These are phyloP conservation scores for Bacidia rubella DNA, from an alignment of 495 filamentous ascomycete genomes.

Conservation along the genomic window DNA sequence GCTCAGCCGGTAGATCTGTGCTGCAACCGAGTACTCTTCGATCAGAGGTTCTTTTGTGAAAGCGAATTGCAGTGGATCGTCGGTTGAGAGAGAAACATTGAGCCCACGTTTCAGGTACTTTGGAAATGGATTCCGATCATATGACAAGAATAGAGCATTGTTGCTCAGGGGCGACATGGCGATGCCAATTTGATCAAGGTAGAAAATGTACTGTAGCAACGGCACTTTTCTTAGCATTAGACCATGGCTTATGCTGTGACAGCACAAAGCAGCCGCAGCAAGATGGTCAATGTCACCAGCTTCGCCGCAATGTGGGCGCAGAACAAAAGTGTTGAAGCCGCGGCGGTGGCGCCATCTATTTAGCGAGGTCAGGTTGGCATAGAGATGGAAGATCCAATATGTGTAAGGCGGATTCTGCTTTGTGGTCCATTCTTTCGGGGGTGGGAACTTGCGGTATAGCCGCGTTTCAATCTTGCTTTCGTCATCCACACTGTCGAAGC, in stretches of 20 bases:
- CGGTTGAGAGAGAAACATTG: constrained; percentile 91
- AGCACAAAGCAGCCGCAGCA: constrained; percentile 81
- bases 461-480: constrained; percentile 92
- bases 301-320: constrained; percentile 92
- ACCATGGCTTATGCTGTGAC: constrained; percentile 95
- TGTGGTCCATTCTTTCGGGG: constrained; percentile 74
- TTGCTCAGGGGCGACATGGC: constrained; percentile 98
- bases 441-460: constrained; percentile 83
- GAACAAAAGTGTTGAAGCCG: constrained; percentile 89
- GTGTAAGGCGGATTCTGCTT: constrained; percentile 96
- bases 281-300: constrained; percentile 95
- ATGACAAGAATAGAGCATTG: constrained; percentile 91
- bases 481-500: constrained; percentile 95
- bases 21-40: constrained; percentile 94
- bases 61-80: constrained; percentile 94
- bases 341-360: constrained; percentile 83
- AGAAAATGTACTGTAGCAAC: constrained; percentile 90
- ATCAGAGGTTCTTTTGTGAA: constrained; percentile 98
- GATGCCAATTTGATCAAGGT: constrained; percentile 93
- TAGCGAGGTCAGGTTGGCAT: constrained; percentile 82
- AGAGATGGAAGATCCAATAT: constrained; percentile 98
- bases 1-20: constrained; percentile 95
- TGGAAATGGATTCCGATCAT: constrained; percentile 91
- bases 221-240: constrained; percentile 88
- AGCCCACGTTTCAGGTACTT: constrained; percentile 89